Percentiles rank a stretch among this genome's conserved stretches.
Evolutionary conservation across 2,329 filamentous ascomycete species (phyloP).

Genomic region (Phaeomoniella chlamydospora): DNA sequence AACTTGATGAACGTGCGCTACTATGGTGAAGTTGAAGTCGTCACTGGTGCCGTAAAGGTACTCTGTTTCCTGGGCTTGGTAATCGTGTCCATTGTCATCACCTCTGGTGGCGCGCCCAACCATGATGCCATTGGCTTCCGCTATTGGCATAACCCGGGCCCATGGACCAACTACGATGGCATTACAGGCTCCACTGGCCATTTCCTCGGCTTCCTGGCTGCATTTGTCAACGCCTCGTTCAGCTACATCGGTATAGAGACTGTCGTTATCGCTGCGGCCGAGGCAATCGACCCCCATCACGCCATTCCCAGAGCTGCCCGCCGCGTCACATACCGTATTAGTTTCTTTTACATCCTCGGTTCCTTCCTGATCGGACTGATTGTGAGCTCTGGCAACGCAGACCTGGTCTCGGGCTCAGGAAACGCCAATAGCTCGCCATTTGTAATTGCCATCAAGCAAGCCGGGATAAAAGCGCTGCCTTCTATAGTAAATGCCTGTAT

Average conservation of each 20-base stretch:
- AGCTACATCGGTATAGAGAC: constrained; percentile 21
- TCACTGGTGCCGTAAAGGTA: too few relatives aligned
- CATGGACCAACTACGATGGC: constrained; percentile 24
- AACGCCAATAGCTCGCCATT: too few relatives aligned
- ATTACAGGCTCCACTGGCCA: constrained; percentile 33
- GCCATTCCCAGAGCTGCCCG: constrained; percentile 15
- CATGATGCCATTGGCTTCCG: constrained; percentile 25
- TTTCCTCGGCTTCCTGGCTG: constrained; percentile 37
- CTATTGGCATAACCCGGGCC: constrained; percentile 27
- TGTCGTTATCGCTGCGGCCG: constrained; percentile 22
- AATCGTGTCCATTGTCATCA: constrained; percentile 23
- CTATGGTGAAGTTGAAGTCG: too few relatives aligned
- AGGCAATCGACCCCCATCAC: constrained; percentile 14
- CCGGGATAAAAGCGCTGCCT: constrained; percentile 33
- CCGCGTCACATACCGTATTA: constrained; percentile 30
- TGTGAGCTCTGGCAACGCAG: too few relatives aligned
- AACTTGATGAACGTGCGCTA: too few relatives aligned
- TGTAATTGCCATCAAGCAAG: constrained; percentile 8
- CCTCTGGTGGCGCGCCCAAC: constrained; percentile 27
- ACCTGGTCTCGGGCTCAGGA: too few relatives aligned
- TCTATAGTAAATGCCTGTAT: too few relatives aligned
- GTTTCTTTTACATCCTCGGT: too few relatives aligned
- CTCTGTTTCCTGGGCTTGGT: too few relatives aligned
- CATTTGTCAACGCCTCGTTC: constrained; percentile 23
- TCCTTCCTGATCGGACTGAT: constrained; percentile 18